Base-by-base conservation (phyloP, 208 protist genomes). In the Leishmania mexicana region DNA sequence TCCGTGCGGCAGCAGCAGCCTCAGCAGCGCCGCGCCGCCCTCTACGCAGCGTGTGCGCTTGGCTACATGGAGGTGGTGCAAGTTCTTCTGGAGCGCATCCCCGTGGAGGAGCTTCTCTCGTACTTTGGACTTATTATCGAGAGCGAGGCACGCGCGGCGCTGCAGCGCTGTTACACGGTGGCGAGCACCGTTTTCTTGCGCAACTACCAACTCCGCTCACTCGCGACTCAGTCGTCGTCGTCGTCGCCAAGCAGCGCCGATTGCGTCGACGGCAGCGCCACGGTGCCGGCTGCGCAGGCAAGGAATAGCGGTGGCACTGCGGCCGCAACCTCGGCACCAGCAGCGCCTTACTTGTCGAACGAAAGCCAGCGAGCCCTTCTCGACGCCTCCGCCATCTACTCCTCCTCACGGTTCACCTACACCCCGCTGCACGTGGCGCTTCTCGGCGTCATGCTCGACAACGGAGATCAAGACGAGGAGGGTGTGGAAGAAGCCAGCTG, bases 31-130 rank as follows among this genome's bases (percentile, higher is more conserved):
- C 85, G 87, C 53, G 88, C 87, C 73, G 90, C 93, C 31, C 73
- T 97, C 28, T 87, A 92, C 38, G 90, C 87, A 7, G 85, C 89
- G 28, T 92, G 89, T 40, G 88, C 90, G 10, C 85, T 97, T 0
- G 93, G 93, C 49, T 97, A 97, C 79, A 79, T 70, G 28, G 87
- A 93, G 13, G 87, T 95, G 42, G 76, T 97, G 35, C 90, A 90
- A 58, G 90, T 93, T 21, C 78, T 97, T 45, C 87, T 95, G 31
- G 88, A 95, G 86, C 92, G 92, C 38, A 91, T 94, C 35, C 82
- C 85, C 3, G 77, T 93, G 45, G 82, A 90, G 81, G 93, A 96
- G 79, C 17, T 95, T 13, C 81, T 96, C 13, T 88, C 80, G 28
- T 76, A 88, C 42, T 96, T 95, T 84, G 86, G 87, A 8, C 47